A percentile compares a stretch with the other conserved stretches of the same genome.
phyloP scores from a whole-genome alignment of 2,329 filamentous ascomycete genomes.

The Phyllosticta paracitricarpa region DNA sequence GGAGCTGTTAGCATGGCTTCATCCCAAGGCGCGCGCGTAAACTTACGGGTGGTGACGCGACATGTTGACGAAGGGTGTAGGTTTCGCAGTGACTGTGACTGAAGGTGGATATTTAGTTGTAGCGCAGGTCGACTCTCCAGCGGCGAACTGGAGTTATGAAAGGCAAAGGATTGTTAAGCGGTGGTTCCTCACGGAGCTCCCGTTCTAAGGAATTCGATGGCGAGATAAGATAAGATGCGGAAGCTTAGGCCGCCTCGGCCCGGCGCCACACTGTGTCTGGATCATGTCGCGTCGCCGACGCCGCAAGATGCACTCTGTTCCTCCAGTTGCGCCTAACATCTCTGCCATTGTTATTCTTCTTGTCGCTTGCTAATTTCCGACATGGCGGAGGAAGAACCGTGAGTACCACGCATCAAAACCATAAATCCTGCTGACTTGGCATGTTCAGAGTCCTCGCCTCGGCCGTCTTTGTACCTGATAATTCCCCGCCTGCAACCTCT shows the following conservation, averaged over 20 bases:
- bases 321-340: background rate
- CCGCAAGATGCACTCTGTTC: background rate
- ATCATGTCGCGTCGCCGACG: background rate
- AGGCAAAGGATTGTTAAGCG: background rate
- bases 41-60: constrained; percentile 87
- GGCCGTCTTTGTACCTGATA: constrained; percentile 43
- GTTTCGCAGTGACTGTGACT: background rate
- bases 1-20: constrained; percentile 14
- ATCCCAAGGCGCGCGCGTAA: constrained; percentile 10
- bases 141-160: background rate
- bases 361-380: background rate
- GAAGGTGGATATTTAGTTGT: background rate
- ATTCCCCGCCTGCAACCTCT: constrained; percentile 14
- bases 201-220: constrained; percentile 3
- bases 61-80: constrained; percentile 41
- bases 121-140: background rate
- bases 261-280: background rate
- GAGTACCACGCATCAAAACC: background rate
- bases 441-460: constrained; percentile 38
- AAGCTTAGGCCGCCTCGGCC: constrained; percentile 2
- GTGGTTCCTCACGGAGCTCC: background rate
- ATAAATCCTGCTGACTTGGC: background rate
- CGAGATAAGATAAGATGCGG: background rate
- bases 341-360: background rate
- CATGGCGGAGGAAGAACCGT: constrained; percentile 13